A percentile compares a stretch with the other conserved stretches of the same genome.
Conservation (phyloP, 805 yeast species). For the Kodamaea sagamina region DNA sequence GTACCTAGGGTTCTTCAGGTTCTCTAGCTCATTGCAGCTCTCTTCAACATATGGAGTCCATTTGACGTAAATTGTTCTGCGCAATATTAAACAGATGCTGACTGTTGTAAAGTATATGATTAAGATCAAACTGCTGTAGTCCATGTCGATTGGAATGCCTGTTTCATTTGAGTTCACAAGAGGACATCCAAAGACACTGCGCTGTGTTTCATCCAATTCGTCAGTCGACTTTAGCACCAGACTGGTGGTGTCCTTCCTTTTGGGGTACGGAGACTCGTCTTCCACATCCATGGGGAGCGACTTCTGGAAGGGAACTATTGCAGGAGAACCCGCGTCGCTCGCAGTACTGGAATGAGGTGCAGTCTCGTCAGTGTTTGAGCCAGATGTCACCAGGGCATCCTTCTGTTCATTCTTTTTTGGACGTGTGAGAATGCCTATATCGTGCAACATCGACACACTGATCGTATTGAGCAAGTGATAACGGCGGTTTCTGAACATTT, state of each 20-base stretch:
- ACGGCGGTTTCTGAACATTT: constrained; percentile 75
- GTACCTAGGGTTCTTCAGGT: constrained; percentile 32
- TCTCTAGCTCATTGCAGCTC: constrained; percentile 53
- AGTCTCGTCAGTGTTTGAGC: background rate
- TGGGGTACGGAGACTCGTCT: too few species aligned
- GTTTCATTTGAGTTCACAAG: constrained; percentile 14
- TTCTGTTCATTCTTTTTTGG: constrained; percentile 3
- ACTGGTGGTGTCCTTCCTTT: constrained; percentile 19
- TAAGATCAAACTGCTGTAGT: constrained; percentile 54
- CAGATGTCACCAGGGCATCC: background rate
- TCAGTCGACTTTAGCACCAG: constrained; percentile 11
- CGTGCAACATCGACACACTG: constrained; percentile 69
- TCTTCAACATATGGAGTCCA: constrained; percentile 69
- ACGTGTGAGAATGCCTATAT: constrained; percentile 58
- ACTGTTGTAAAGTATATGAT: constrained; percentile 63
- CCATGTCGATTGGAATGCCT: constrained; percentile 32
- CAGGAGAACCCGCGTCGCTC: background rate
- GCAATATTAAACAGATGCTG: constrained; percentile 62
- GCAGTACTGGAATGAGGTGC: background rate
- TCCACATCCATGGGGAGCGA: too few species aligned
- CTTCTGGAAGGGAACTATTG: background rate
- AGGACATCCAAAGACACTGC: background rate
- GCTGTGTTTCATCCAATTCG: background rate
- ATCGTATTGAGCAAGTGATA: constrained; percentile 68
- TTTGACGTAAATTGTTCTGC: constrained; percentile 60